phyloP scores from a whole-genome alignment of 176 grass and related monocot species.

The Paspalum vaginatum region DNA sequence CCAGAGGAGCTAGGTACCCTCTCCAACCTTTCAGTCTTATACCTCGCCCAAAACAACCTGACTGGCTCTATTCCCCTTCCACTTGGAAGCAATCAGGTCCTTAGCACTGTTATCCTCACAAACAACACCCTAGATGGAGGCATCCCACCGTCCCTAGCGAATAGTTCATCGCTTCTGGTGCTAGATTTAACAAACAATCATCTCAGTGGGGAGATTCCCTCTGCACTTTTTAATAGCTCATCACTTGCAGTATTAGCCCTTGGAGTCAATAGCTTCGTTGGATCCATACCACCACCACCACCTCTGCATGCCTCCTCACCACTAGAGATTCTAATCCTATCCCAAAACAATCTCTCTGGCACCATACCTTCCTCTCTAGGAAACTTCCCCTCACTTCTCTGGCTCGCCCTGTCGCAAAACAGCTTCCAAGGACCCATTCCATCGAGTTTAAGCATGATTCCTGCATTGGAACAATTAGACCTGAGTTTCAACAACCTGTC shows the following conservation, averaged over 20 bases:
- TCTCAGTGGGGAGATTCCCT: conserved; percentile 37
- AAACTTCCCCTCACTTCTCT: conserved; percentile 31
- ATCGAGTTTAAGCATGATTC: neutral
- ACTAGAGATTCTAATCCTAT: neutral
- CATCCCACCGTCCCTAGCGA: conserved; percentile 23
- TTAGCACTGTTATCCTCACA: conserved; percentile 10
- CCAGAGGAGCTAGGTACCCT: conserved; percentile 19
- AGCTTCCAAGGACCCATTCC: conserved; percentile 6
- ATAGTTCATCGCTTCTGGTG: neutral
- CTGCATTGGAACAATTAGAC: conserved; percentile 5
- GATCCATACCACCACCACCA: neutral
- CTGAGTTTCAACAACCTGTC: conserved; percentile 51
- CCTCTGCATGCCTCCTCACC: neutral
- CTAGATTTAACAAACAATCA: conserved; percentile 25
- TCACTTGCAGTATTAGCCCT: neutral
- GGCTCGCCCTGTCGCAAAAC: conserved; percentile 31
- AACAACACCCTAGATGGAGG: conserved; percentile 37
- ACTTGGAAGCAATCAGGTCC: conserved; percentile 23
- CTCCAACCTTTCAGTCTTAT: too few relatives aligned
- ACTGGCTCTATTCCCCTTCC: too few relatives aligned
- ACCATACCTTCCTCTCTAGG: conserved; percentile 44
- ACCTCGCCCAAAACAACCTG: too few relatives aligned
- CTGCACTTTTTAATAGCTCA: neutral
- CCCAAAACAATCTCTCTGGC: conserved; percentile 29
- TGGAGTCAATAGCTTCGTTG: conserved; percentile 18